Percentiles rank a stretch among this genome's conserved stretches.
Conservation (phyloP, 1,139 yeast species). For the Saccharomyces pastorianus region DNA sequence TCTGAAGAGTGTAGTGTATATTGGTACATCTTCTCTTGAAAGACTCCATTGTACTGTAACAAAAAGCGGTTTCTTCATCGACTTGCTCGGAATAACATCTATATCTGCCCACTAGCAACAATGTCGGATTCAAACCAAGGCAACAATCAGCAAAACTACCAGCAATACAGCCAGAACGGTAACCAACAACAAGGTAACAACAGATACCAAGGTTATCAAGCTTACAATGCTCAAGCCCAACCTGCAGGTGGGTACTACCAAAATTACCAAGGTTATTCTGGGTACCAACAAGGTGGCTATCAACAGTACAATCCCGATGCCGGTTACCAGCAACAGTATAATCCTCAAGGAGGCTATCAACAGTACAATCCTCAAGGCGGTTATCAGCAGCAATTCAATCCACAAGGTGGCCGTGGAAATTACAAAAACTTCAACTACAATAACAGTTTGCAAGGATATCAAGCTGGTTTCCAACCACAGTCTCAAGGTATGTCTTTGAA, state of each 20-base stretch:
- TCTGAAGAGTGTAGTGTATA: not conserved
- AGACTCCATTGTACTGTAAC: not conserved
- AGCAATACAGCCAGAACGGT: constrained; percentile 28
- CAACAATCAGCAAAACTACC: constrained; percentile 33
- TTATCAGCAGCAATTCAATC: constrained; percentile 18
- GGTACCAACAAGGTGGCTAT: constrained; percentile 24
- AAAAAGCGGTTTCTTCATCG: not conserved
- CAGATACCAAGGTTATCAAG: constrained; percentile 22
- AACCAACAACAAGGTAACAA: constrained; percentile 29
- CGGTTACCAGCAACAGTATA: constrained; percentile 19
- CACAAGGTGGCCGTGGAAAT: constrained; percentile 14
- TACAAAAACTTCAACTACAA: constrained; percentile 16
- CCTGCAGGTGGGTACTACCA: constrained; percentile 21
- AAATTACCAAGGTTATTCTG: constrained; percentile 19
- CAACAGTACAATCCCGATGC: constrained; percentile 18
- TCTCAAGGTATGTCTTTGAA: constrained; percentile 75
- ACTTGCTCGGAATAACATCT: not conserved
- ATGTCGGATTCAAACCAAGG: constrained; percentile 27
- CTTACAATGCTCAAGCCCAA: constrained; percentile 21
- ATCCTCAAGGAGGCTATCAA: constrained; percentile 13
- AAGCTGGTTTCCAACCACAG: constrained; percentile 30
- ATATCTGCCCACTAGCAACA: not conserved
- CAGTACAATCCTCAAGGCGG: constrained; percentile 18
- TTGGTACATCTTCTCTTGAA: not conserved
- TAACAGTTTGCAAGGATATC: constrained; percentile 18